These are phyloP conservation scores for Russula sp. DNA, from an alignment of 768 basidiomycete species.

Conservation along the genomic window DNA sequence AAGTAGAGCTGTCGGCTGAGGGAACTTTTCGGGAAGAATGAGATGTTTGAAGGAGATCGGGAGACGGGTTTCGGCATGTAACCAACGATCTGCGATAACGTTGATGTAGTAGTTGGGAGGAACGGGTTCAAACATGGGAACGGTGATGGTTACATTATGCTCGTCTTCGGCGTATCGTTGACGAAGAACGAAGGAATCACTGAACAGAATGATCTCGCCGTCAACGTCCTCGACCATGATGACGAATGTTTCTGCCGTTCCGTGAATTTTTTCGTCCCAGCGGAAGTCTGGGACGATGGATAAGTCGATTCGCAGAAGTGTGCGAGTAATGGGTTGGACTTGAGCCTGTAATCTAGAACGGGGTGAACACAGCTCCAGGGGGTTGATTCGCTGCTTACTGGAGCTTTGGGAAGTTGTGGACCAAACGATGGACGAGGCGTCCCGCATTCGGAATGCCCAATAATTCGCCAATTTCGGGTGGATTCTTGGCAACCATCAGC, in stretches of 20 bases:
- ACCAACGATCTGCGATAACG: constrained; percentile 91
- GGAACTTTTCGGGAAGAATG: constrained; percentile 96
- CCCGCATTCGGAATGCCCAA: constrained; percentile 94
- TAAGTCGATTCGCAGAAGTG: constrained; percentile 86
- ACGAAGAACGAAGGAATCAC: constrained; percentile 88
- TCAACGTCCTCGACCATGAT: constrained; percentile 97
- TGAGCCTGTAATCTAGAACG: constrained; percentile 77
- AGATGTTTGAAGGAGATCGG: constrained; percentile 98
- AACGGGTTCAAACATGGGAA: constrained; percentile 95
- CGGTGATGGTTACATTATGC: constrained; percentile 90
- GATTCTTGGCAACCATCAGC: constrained; percentile 42
- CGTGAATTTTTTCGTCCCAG: constrained; percentile 96
- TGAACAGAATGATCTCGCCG: constrained; percentile 94
- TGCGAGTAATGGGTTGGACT: constrained; percentile 94
- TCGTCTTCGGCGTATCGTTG: constrained; percentile 92
- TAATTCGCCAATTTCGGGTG: constrained; percentile 92
- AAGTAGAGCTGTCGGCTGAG: constrained; percentile 85
- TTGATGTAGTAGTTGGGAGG: constrained; percentile 99
- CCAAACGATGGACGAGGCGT: constrained; percentile 83
- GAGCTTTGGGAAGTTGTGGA: constrained; percentile 94
- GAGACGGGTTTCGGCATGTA: constrained; percentile 90
- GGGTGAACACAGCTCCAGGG: constrained; percentile 1
- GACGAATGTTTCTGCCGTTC: constrained; percentile 83
- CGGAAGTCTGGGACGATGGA: constrained; percentile 97
- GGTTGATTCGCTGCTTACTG: constrained; percentile 49